Evolutionary conservation across 108 stramenopile species (phyloP).

Genomic region (Nitzschia sp.): DNA sequence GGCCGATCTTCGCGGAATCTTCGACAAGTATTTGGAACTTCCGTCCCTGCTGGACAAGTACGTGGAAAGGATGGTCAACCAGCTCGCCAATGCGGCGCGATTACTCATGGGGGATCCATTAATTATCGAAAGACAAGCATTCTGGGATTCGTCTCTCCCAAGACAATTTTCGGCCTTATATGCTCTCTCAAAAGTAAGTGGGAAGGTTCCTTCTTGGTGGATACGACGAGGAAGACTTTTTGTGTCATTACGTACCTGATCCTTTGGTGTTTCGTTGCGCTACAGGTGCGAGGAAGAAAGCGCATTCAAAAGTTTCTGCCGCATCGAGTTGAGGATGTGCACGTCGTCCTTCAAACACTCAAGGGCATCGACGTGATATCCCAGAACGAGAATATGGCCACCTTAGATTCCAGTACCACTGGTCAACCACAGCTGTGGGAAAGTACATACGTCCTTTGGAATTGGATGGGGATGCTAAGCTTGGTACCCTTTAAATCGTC

Average conservation of each 20-base stretch:
- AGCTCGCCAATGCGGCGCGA: constrained; percentile 20
- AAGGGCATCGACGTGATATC: constrained; percentile 3
- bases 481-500: constrained; percentile 93
- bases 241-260: too few species aligned
- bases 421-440: constrained; percentile 78
- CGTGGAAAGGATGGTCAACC: constrained; percentile 71
- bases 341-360: constrained; percentile 77
- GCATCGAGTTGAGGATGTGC: constrained; percentile 90
- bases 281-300: constrained; percentile 93
- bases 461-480: constrained; percentile 94
- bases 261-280: too few species aligned
- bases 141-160: constrained; percentile 22
- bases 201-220: too few species aligned
- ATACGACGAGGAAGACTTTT: too few species aligned
- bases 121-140: not conserved
- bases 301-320: constrained; percentile 85
- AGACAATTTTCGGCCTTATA: constrained; percentile 76
- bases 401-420: not conserved
- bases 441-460: constrained; percentile 89
- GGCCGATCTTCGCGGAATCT: constrained; percentile 47
- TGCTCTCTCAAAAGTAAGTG: constrained; percentile 81
- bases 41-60: constrained; percentile 86
- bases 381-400: constrained; percentile 8
- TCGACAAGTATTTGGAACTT: constrained; percentile 95
- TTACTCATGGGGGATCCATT: constrained; percentile 11